phyloP scores from a whole-genome alignment of 2,329 filamentous ascomycete genomes.

The Chrysosporium keratinophilum region DNA sequence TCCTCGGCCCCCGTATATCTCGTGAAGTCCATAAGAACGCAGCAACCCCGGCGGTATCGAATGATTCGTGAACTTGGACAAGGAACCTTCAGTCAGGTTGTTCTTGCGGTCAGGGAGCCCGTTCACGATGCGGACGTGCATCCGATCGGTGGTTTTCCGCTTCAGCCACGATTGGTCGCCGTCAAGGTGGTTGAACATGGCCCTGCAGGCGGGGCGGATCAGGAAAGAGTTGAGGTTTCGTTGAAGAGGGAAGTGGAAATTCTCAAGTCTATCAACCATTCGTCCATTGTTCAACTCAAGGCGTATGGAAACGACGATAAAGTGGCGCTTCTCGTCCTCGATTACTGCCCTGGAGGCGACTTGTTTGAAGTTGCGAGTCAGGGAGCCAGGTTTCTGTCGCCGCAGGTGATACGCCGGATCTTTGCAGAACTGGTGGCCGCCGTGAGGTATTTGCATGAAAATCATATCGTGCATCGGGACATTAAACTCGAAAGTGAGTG shows the following conservation, averaged over 20 bases:
- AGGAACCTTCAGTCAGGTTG: conserved; percentile 90
- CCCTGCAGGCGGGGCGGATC: conserved; percentile 82
- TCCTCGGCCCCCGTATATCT: conserved; percentile 48
- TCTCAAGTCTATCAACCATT: conserved; percentile 76
- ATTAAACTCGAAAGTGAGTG: conserved; percentile 91
- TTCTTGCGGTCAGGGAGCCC: conserved; percentile 74
- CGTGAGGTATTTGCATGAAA: conserved; percentile 71
- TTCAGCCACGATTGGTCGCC: conserved; percentile 60
- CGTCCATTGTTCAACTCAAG: conserved; percentile 80
- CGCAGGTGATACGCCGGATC: conserved; percentile 56
- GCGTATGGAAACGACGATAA: conserved; percentile 78
- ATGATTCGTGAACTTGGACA: conserved; percentile 73
- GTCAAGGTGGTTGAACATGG: conserved; percentile 95
- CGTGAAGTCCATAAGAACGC: conserved; percentile 54
- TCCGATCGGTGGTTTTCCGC: conserved; percentile 9
- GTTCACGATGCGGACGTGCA: conserved; percentile 39
- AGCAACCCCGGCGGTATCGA: conserved; percentile 66
- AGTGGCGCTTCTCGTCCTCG: conserved; percentile 73
- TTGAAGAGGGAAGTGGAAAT: conserved; percentile 93
- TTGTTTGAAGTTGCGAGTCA: conserved; percentile 82
- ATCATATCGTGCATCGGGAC: conserved; percentile 86
- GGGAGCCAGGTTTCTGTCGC: conserved; percentile 51
- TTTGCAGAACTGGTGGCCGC: conserved; percentile 83
- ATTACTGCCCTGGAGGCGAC: conserved; percentile 88
- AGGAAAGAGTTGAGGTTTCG: conserved; percentile 85